A percentile compares a stretch with the other conserved stretches of the same genome.
Conservation (phyloP, 306 rosid species). For the Crataegus laevigata region DNA sequence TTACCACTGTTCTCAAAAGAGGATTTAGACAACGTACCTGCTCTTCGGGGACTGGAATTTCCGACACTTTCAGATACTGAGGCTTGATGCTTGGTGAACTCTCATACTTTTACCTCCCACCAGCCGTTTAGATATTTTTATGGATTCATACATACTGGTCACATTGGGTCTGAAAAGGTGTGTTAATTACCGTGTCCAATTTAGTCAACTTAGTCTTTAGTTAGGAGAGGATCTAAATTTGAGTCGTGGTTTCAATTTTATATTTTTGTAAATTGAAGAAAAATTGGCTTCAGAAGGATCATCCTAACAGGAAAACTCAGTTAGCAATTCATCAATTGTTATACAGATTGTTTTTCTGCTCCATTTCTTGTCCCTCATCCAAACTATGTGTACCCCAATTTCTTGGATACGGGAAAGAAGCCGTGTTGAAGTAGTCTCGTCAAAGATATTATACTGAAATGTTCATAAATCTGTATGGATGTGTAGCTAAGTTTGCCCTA, state of each 20-base stretch:
- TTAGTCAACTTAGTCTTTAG: not conserved
- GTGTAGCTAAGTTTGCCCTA: not conserved
- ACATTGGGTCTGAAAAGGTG: conserved; percentile 10
- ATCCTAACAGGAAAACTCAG: not conserved
- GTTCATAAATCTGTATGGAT: not conserved
- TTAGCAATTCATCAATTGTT: not conserved
- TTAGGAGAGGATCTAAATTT: not conserved
- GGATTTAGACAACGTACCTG: conserved; percentile 64
- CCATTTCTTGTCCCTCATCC: not conserved
- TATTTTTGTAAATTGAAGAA: not conserved
- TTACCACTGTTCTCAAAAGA: conserved; percentile 67
- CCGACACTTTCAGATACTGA: conserved; percentile 61
- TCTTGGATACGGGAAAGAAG: not conserved
- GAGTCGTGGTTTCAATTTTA: not conserved
- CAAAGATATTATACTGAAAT: not conserved
- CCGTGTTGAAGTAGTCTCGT: not conserved
- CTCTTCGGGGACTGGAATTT: conserved; percentile 76
- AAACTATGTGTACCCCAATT: not conserved
- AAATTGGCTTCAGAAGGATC: not conserved
- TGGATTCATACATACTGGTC: not conserved
- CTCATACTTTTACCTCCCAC: conserved; percentile 2
- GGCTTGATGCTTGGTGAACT: conserved; percentile 38
- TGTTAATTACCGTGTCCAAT: not conserved
- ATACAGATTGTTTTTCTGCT: not conserved
- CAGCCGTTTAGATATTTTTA: not conserved